A percentile compares a stretch with the other conserved stretches of the same genome.
Conservation (phyloP, 768 basidiomycete genomes). For the Pilatotrama ljubarskyi region DNA sequence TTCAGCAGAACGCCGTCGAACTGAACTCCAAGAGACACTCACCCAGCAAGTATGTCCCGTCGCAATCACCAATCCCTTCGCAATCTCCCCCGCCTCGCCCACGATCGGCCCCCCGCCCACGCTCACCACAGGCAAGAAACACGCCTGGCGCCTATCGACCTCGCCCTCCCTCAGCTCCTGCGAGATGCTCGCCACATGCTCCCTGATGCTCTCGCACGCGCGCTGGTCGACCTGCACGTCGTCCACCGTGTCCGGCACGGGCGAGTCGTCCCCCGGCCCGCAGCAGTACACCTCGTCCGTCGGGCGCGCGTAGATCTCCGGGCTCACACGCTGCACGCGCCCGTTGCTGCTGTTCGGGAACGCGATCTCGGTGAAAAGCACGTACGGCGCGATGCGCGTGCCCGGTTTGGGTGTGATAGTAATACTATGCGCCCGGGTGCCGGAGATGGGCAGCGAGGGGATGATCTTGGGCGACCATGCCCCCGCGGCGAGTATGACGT, state of each 20-base stretch:
- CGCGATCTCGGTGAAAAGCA: slow-evolving; percentile 78
- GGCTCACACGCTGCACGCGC: slow-evolving; percentile 37
- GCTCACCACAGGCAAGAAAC: slow-evolving; percentile 71
- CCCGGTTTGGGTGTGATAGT: slow-evolving; percentile 52
- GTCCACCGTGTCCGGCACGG: slow-evolving; percentile 70
- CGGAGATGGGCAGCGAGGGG: slow-evolving; percentile 55
- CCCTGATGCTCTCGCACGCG: slow-evolving; percentile 57
- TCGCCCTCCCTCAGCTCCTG: slow-evolving; percentile 52
- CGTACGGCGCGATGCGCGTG: slow-evolving; percentile 64
- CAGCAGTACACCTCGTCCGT: slow-evolving; percentile 75
- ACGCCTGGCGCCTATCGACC: slow-evolving; percentile 64
- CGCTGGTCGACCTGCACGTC: slow-evolving; percentile 58
- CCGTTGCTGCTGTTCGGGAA: slow-evolving; percentile 33
- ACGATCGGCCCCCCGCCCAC: slow-evolving; percentile 68
- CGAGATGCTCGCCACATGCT: slow-evolving; percentile 63
- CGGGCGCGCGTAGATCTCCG: slow-evolving; percentile 75
- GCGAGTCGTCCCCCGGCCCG: slow-evolving; percentile 72
- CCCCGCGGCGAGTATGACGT: slow-evolving; percentile 80
- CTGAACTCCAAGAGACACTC: slow-evolving; percentile 26
- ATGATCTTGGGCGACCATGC: slow-evolving; percentile 78
- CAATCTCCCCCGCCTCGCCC: slow-evolving; percentile 55
- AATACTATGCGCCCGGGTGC: slow-evolving; percentile 73
- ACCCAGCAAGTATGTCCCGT: slow-evolving; percentile 85
- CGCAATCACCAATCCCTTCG: slow-evolving; percentile 67
- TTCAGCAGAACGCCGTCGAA: not conserved